Conservation (phyloP, 2,329 filamentous ascomycete species). For the Fusarium goolgardi region DNA sequence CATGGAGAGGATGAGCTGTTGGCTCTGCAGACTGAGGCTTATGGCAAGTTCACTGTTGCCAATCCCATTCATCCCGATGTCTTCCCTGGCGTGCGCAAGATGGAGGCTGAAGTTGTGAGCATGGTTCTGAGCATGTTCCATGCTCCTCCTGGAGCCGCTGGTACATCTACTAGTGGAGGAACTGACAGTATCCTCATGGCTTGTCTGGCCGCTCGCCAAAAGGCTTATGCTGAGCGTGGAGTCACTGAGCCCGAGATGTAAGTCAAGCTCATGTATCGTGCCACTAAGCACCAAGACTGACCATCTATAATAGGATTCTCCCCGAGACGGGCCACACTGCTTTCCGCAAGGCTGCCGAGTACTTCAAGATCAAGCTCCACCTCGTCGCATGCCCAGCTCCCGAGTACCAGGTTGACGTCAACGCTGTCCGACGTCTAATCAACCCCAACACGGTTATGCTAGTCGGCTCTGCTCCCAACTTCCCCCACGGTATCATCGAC, state of each 20-base stretch:
- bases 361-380: constrained; percentile 97
- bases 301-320: constrained; percentile 74
- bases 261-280: constrained; percentile 47
- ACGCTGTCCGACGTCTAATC: constrained; percentile 82
- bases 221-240: constrained; percentile 84
- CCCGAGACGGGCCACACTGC: constrained; percentile 95
- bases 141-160: constrained; percentile 84
- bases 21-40: constrained; percentile 90
- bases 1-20: constrained; percentile 88
- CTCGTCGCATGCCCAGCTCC: constrained; percentile 88
- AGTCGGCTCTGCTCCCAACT: constrained; percentile 96
- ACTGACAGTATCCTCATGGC: constrained; percentile 98
- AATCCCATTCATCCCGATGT: constrained; percentile 99
- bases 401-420: constrained; percentile 83
- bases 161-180: constrained; percentile 90
- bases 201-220: constrained; percentile 88
- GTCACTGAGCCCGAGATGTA: constrained; percentile 96
- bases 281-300: constrained; percentile 22
- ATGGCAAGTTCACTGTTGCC: constrained; percentile 91
- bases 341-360: constrained; percentile 93
- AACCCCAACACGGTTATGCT: constrained; percentile 95
- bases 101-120: constrained; percentile 97
- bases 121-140: constrained; percentile 95
- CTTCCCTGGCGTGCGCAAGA: constrained; percentile 97
- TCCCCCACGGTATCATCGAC: constrained; percentile 97